Base-by-base conservation (phyloP, 1,284 basidiomycete genomes). In the Agroathelia rolfsii region DNA sequence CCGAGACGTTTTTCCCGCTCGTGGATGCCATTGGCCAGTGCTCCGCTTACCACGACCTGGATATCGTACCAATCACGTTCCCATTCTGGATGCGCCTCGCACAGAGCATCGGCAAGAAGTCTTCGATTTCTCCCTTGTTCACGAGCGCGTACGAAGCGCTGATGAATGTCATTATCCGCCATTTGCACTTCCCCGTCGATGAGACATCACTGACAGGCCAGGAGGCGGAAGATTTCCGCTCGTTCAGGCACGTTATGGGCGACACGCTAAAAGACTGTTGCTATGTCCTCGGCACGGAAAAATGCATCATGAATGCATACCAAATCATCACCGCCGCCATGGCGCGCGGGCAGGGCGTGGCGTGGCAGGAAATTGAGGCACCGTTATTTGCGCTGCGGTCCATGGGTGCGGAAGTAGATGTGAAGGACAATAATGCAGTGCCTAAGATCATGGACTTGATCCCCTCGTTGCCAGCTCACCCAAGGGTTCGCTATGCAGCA, bases 261-360 rank as follows among this genome's bases (percentile, higher is more conserved):
- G 94, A 98, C 55, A 98, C 95, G 4, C 72, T 99, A 45, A 99
- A 99, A 60, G 95, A 99, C 55, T 98, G 95, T 54, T 98, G 95
- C 58, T 76, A 84, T 42, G 92, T 99, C 22, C 72, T 99, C 22
- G 87, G 92, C 18, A 74, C 92, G 2, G 80, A 89, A 29, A 69
- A 72, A 3, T 98, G 95, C 50, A 68, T 99, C 25, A 61, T 79
- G 32, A 69, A 80, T 6, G 76, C 90, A 7, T 86, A 90, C 53
- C 75, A 85, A 35, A 69, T 89, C 52, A 83, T 97, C 42, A 76
- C 79, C 13, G 54, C 62, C 1, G 84, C 85, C 3, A 66, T 97
- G 38, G 61, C 74, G 5, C 65, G 63, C 18, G 63, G 64, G 12
- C 59, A 64, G 31, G 56, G 58, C 3, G 55, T 72, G 11, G 73